Conservation (phyloP, 169 alveolate genomes). For the Eimeria sp. region DNA sequence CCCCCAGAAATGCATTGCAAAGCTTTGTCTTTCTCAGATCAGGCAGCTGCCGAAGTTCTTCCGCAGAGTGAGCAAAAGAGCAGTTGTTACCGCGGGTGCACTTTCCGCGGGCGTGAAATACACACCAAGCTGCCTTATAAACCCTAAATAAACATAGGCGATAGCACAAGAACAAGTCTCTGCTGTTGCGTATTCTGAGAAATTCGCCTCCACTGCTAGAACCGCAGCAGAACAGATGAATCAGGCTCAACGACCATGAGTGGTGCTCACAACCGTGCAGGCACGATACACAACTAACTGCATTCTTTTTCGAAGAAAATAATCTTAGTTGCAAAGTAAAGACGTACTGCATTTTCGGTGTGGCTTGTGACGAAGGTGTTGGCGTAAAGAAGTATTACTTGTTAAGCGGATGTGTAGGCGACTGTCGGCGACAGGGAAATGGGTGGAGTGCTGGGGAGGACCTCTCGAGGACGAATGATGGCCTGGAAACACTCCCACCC, state of each 20-base stretch:
- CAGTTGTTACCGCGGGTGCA: constrained; percentile 81
- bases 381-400: not conserved
- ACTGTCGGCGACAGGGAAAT: not conserved
- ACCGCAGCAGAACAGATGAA: not conserved
- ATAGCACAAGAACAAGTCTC: not conserved
- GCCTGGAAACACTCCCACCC: not conserved
- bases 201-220: not conserved
- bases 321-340: not conserved
- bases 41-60: constrained; percentile 81
- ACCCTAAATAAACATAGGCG: constrained; percentile 67
- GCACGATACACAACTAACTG: not conserved
- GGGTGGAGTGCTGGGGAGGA: not conserved
- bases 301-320: not conserved
- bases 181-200: not conserved
- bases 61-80: constrained; percentile 83
- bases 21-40: constrained; percentile 81
- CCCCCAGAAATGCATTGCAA: constrained; percentile 68
- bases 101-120: constrained; percentile 72
- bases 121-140: constrained; percentile 78
- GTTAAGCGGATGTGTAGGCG: not conserved
- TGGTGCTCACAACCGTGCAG: not conserved
- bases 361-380: not conserved
- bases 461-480: not conserved
- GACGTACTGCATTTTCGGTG: constrained; percentile 28
- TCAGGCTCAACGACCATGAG: not conserved